Base-by-base conservation (phyloP, 2,329 filamentous ascomycete genomes). In the Drechslerella coelobrocha region DNA sequence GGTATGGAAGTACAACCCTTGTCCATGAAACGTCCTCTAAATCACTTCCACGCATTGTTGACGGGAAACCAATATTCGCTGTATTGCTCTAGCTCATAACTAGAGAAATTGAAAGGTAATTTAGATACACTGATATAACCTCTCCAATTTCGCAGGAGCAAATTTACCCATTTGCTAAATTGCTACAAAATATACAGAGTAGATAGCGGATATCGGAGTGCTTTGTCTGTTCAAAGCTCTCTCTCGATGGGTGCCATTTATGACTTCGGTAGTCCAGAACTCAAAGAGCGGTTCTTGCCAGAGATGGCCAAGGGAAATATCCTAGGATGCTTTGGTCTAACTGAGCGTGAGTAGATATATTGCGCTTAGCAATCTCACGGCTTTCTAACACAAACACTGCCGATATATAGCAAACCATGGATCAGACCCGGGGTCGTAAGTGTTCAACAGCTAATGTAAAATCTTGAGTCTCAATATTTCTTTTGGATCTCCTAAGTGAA, bases 241-340 rank as follows among this genome's bases (percentile, higher is more conserved):
- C 82, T 96, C n/a, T 90, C 89, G 21, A 96, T 96, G 92, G 92
- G 91, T 21, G 91, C 90, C 24, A 96, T 96, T 76, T 83, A 92
- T 78, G 90, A 95, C 75, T 93, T 92, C 75, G 92, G 92, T 3
- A 87, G 89, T n/a, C 80, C 88, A 76, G 92, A 96, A 80, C 88
- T 91, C 77, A 96, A 96, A 80, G 88, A 96, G 73, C 89, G 85
- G 74, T 92, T 90, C 75, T 81, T 96, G 12, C 91, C 91, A 0
- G 82, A 84, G 14, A 87, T 96, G 84, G 92, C 91, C 23, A 89
- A 90, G 78, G 92, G 92, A 5, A 89, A 91, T 77, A 79, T 93
- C 4, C 80, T 96, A 1, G 92, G 92, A 45, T 92, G 90, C 74
- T 96, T 96, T 80, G 92, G 92, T 21, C 80, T 96, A 76, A 96